Base-by-base conservation (phyloP, 176 grass and related monocot species). In the Aegilops sharonensis region DNA sequence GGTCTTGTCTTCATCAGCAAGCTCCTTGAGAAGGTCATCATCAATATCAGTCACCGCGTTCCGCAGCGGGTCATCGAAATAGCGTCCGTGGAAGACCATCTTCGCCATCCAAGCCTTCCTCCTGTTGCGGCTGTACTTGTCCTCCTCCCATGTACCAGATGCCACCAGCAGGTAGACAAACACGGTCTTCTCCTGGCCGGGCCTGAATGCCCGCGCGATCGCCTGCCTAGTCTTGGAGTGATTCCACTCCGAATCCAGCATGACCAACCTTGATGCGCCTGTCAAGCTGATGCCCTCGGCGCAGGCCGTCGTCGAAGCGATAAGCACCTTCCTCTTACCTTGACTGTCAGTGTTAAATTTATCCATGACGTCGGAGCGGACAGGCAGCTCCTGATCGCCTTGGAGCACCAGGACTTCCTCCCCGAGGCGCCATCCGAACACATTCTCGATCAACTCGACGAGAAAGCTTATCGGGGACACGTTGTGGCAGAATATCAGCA, bases 181-280 rank as follows among this genome's bases (percentile, higher is more conserved):
- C 18, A 98, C 95, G 75, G 88, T 88, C 79, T 87, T 94, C 80
- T 92, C 88, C 87, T 98, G 95, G 0, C 95, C 95, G 9, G 88
- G 93, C 54, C 95, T 83, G 85, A 93, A 98, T 11, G 95, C 95
- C 71, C 95, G 81, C 8, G 95, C 95, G 36, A 98, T 98, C 14
- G 95, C 95, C 89, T 98, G 95, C 78, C 85, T 95, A 5, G 95
- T 98, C 72, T 95, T 98, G 0, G 95, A 93, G 74, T 93, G 95
- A 77, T 98, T 98, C 95, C 95, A 98, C 32, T 98, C 95, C 12
- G 95, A 98, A 80, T 98, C 95, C 37, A 98, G 81, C 91, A 98
- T 88, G 18, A 98, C 91, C 72, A 95, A 30, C 23, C 95, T 98
- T 0, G 95, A 98, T 20, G 96, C 96, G 8, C 93, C 96, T 0